phyloP scores from a whole-genome alignment of 1,139 yeast genomes.

The Taphrina pruni region DNA sequence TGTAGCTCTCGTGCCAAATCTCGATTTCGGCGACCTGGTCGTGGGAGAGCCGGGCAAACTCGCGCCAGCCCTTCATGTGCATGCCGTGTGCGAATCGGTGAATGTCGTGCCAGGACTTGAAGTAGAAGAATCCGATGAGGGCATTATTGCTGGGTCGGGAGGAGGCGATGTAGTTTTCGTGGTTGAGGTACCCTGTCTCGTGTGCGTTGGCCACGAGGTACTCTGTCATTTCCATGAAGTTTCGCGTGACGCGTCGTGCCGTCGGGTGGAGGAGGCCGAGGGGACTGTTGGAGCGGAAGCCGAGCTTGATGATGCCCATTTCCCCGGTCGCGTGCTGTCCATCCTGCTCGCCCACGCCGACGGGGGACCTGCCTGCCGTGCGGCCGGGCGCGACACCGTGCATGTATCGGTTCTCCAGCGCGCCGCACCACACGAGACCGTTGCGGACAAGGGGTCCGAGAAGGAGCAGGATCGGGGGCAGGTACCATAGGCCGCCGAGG shows the following conservation, averaged over 20 bases:
- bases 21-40: background rate
- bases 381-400: background rate
- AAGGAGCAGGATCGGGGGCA: constrained; percentile 3
- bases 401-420: constrained; percentile 8
- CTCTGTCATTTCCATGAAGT: constrained; percentile 12
- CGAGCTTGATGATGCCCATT: constrained; percentile 7
- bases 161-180: constrained; percentile 10
- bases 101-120: constrained; percentile 14
- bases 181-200: constrained; percentile 13
- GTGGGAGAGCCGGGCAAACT: background rate
- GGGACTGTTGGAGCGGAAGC: constrained; percentile 21
- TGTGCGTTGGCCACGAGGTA: constrained; percentile 11
- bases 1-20: constrained; percentile 24
- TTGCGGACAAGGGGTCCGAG: background rate
- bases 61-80: constrained; percentile 22
- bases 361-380: background rate
- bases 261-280: constrained; percentile 20
- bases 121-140: constrained; percentile 11
- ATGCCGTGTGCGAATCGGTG: constrained; percentile 23
- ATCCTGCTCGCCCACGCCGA: background rate
- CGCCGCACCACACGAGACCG: background rate
- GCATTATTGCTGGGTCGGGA: background rate
- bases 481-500: constrained; percentile 2
- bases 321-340: background rate
- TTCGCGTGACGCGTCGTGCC: background rate